A percentile compares a stretch with the other conserved stretches of the same genome.
Evolutionary conservation across 768 basidiomycete genomes (phyloP).

Genomic region (Phanerochaete sordida): DNA sequence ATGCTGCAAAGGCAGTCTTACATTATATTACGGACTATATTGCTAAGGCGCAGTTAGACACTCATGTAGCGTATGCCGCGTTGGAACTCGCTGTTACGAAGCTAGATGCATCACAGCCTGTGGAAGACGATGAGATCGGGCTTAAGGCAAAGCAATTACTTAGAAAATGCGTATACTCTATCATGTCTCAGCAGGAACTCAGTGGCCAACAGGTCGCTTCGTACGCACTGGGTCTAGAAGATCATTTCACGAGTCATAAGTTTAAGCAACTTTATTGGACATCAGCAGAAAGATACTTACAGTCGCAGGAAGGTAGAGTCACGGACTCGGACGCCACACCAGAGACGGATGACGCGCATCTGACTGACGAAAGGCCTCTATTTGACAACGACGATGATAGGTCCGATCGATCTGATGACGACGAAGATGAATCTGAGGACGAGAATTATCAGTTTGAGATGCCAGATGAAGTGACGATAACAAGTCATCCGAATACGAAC

Average conservation of each 20-base stretch:
- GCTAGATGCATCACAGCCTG: constrained; percentile 19
- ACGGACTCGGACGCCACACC: no score
- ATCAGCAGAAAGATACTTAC: no score
- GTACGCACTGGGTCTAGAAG: constrained; percentile 31
- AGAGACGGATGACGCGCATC: no score
- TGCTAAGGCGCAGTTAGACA: constrained; percentile 38
- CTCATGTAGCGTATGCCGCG: constrained; percentile 38
- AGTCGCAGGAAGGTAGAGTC: no score
- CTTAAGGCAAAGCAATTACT: constrained; percentile 31
- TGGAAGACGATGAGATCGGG: not conserved
- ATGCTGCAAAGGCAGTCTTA: constrained; percentile 36
- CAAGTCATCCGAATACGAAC: no score
- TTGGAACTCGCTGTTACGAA: constrained; percentile 33
- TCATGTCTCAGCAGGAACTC: constrained; percentile 37
- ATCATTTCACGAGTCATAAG: constrained; percentile 36
- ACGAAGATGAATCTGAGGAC: no score
- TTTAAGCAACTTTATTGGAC: constrained; percentile 36
- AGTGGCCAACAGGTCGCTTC: constrained; percentile 35
- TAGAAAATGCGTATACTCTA: constrained; percentile 33
- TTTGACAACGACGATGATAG: no score
- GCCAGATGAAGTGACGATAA: no score
- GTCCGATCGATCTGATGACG: no score
- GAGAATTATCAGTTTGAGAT: no score
- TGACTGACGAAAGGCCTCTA: no score
- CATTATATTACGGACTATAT: constrained; percentile 51